Conservation (phyloP, 768 basidiomycete genomes). For the Cytidiella melzeri region DNA sequence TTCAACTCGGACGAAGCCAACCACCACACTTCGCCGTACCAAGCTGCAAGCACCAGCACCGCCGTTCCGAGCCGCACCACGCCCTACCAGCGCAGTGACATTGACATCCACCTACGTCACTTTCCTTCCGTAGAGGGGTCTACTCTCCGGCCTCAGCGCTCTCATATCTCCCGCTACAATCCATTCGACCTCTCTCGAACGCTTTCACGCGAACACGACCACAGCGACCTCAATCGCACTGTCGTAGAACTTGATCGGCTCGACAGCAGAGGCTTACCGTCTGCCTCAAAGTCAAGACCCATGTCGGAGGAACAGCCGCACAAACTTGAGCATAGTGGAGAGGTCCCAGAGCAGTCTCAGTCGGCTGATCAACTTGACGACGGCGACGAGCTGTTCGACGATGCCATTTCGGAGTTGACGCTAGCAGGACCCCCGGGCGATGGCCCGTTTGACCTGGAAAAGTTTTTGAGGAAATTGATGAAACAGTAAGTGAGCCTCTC, state of each 20-base stretch:
- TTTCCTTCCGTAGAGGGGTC: background rate
- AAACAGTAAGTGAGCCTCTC: conserved; percentile 15
- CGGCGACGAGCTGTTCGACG: background rate
- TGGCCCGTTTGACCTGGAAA: conserved; percentile 27
- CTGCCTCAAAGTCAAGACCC: background rate
- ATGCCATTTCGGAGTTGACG: background rate
- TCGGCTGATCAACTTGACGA: background rate
- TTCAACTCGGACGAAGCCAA: no score
- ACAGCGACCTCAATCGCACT: background rate
- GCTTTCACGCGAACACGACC: no score
- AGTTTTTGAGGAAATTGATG: conserved; percentile 19
- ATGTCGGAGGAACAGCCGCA: background rate
- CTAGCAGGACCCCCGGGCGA: conserved; percentile 3
- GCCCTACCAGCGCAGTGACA: no score
- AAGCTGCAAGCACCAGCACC: no score
- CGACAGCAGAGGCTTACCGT: background rate
- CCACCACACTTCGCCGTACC: no score
- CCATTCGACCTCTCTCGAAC: background rate
- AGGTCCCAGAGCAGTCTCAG: background rate
- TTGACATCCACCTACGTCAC: no score
- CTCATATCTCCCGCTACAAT: background rate
- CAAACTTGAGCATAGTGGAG: background rate
- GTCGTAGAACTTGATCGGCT: background rate
- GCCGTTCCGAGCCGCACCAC: no score
- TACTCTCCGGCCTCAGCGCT: background rate